Base-by-base conservation (phyloP, 805 yeast genomes). In the Sugiyamaella chiloensis region DNA sequence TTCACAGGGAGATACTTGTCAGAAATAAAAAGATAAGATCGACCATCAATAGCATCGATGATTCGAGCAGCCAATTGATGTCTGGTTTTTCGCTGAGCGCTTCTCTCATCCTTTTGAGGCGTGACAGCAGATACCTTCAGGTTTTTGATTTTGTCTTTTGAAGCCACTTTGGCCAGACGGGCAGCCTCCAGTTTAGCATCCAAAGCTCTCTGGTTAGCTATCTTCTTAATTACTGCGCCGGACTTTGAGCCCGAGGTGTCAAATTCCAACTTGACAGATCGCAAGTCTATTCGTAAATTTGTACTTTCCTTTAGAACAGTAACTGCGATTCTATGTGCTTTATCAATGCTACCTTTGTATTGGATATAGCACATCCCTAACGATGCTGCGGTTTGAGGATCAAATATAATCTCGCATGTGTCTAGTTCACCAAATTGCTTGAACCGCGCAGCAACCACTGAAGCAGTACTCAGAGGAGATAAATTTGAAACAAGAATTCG, bases 351-450 rank as follows among this genome's bases (percentile, higher is more conserved):
- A 48, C 75, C 76, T 16, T 73, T 81, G 64, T 75, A 89, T 50
- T 75, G 71, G 44, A 87, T 69, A 17, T 78, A 67, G 43, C 83
- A 83, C 19, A 88, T 69, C 7, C 95, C 93, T 34, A 89, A 64
- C 0, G 95, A 90, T 16, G 82, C 84, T 2, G 89, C 96, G 37
- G 86, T 81, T 19, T 72, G 70, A 0, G 91, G 87, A 59, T 89
- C 93, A 47, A 74, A 78, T 7, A 83, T 70, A 50, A 80, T 71
- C 50, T 78, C 76, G 42, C 84, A 66, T 32, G 78, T 80, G 23
- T 75, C 71, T 3, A 89, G 72, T 24, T 74, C 75, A 2, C 96
- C 96, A 64, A 71, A 84, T 20, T 74, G 65, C 35, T 73, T 73
- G 53, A 86, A 77, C 14, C 41, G 44, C 8, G 57, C 32, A 1